phyloP scores from a whole-genome alignment of 345 rosid species.

The Arabis alpina region DNA sequence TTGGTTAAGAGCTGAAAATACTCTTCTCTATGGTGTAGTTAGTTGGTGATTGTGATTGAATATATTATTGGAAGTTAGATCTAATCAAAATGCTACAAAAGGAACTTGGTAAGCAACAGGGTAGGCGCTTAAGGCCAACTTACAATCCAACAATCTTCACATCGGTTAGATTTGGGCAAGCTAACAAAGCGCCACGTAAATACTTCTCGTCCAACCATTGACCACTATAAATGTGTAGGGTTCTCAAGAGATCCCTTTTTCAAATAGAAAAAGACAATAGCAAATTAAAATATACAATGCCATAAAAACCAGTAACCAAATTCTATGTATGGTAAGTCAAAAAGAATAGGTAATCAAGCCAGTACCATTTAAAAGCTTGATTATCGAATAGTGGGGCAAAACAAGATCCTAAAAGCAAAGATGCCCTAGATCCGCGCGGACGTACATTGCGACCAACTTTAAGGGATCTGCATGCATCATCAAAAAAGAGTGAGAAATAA shows the following conservation, averaged over 20 bases:
- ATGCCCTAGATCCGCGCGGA: conserved; percentile 16
- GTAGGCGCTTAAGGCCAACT: conserved; percentile 44
- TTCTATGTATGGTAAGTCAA: conserved; percentile 2
- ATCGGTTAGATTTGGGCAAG: conserved; percentile 67
- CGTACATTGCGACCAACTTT: conserved; percentile 52
- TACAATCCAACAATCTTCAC: conserved; percentile 86
- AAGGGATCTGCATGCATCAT: conserved; percentile 53
- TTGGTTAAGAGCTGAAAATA: no score
- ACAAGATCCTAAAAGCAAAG: conserved; percentile 66
- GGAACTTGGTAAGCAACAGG: neutral
- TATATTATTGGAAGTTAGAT: neutral
- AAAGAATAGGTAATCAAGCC: neutral
- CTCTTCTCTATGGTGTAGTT: neutral
- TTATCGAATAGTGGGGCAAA: conserved; percentile 49
- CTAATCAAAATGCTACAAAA: neutral
- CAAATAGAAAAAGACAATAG: conserved; percentile 4
- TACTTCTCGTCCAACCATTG: conserved; percentile 60
- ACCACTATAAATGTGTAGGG: conserved; percentile 67
- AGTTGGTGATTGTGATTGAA: conserved; percentile 12
- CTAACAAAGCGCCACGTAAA: conserved; percentile 56
- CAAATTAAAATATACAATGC: neutral
- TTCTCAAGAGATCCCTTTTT: conserved; percentile 60
- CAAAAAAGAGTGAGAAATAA: neutral
- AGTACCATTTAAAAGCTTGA: conserved; percentile 19
- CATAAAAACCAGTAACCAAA: neutral